These are phyloP conservation scores for Chalciporus sp. DNA, from an alignment of 1,284 basidiomycete genomes.

Conservation along the genomic window DNA sequence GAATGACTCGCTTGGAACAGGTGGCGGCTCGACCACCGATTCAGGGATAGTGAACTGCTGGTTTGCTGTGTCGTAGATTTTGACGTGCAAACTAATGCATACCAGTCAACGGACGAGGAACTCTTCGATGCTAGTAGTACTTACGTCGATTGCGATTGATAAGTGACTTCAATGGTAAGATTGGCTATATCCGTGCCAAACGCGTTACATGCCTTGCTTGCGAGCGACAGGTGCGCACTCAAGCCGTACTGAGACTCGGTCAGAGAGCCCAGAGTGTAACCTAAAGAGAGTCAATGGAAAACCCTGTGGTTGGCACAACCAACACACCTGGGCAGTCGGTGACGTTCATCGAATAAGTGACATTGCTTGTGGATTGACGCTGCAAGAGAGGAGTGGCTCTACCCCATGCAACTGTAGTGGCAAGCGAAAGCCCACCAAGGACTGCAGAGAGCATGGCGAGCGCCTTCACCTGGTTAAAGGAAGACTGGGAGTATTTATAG, in stretches of 20 bases:
- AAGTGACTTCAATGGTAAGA: constrained; percentile 67
- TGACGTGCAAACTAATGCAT: constrained; percentile 64
- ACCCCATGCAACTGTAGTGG: constrained; percentile 12
- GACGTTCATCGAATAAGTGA: constrained; percentile 29
- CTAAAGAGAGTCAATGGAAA: constrained; percentile 30
- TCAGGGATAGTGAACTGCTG: constrained; percentile 72
- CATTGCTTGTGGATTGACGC: constrained; percentile 3
- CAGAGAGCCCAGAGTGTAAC: constrained; percentile 54
- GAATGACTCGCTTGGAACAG: constrained; percentile 37
- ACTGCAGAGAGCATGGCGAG: constrained; percentile 20
- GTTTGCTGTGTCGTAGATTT: constrained; percentile 69
- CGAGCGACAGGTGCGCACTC: constrained; percentile 56
- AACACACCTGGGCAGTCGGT: constrained; percentile 32
- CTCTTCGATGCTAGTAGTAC: constrained; percentile 21
- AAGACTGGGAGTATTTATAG: constrained; percentile 13
- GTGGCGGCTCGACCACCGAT: constrained; percentile 54
- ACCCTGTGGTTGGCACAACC: not conserved
- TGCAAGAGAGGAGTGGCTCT: constrained; percentile 8
- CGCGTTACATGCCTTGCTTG: constrained; percentile 67
- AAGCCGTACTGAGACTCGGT: constrained; percentile 51
- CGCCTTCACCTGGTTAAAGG: not conserved
- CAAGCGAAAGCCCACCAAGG: constrained; percentile 23
- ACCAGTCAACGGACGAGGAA: not conserved
- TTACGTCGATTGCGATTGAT: constrained; percentile 56
- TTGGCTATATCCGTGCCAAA: constrained; percentile 69